Base-by-base conservation (phyloP, 2,329 filamentous ascomycete species). In the Aspergillus amoenus region DNA sequence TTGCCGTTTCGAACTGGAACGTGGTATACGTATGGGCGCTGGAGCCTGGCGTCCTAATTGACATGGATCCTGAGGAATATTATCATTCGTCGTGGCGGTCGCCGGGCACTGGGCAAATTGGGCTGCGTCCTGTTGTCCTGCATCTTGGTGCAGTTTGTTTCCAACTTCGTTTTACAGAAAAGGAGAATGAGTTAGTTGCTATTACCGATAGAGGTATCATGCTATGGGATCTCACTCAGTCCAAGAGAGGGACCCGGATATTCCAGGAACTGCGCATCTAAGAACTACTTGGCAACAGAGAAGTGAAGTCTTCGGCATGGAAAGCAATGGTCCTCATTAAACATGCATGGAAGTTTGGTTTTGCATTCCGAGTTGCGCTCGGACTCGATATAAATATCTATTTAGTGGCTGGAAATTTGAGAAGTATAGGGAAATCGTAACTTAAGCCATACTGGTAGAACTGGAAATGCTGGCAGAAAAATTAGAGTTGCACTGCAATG, bases 1-100 rank as follows among this genome's bases (percentile, higher is more conserved):
- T 79, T 47, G 77, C 76, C 4, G 67, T 77, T 32, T 72, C 72
- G 5, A 73, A 73, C 43, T 79, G 76, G 76, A 74, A 78, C 49
- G 67, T 66, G 1, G 55, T 79, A 18, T 73, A 73, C 15, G 56
- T 79, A 24, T 79, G 76, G 73, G 64, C 72, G 3, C 34, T 79
- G 48, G 64, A 75, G 21, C 76, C 77, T 2, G 40, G 57, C n/a
- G 70, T 64, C 40, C 55, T 79, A 13, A 68, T 76, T 21, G 66
- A 71, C n/a, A 64, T 66, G 37, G 66, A 71, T 45, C 34, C 45
- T 4, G 62, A 63, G 30, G 61, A 61, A 6, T 73, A 71, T 42
- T 78, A 77, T 55, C 73, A 70, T 7, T 52, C 61, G 2, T 63
- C 63, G 11, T 73, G 65, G 63, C 56, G 59, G 40, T 63, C 65